Percentiles rank a stretch among this genome's conserved stretches.
phyloP scores from a whole-genome alignment of 768 basidiomycete species.

The Lyophyllum decastes region DNA sequence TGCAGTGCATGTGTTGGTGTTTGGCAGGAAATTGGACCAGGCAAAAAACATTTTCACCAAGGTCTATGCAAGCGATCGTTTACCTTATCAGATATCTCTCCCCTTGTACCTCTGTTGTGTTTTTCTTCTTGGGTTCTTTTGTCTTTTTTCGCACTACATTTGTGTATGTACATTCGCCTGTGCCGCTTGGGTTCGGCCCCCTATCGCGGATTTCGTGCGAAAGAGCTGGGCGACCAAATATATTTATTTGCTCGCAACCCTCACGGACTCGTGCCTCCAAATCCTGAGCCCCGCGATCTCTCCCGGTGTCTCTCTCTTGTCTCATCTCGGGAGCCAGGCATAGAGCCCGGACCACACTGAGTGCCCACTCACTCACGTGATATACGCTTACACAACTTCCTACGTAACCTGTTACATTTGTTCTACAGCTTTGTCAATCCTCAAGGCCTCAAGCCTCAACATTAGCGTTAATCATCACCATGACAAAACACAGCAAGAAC shows the following conservation, averaged over 20 bases:
- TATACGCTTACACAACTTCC: too few species aligned
- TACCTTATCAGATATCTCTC: neutral
- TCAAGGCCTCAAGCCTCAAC: too few species aligned
- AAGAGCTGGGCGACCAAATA: constrained; percentile 10
- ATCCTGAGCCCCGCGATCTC: neutral
- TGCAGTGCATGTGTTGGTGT: too few species aligned
- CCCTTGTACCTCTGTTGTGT: neutral
- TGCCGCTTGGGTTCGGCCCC: constrained; percentile 12
- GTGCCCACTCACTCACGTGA: too few species aligned
- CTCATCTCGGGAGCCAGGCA: neutral
- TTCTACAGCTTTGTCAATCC: too few species aligned
- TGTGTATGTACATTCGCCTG: neutral
- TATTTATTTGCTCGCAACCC: neutral
- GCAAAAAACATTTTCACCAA: neutral
- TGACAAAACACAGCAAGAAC: constrained; percentile 92
- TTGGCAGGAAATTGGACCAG: too few species aligned
- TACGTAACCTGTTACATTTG: too few species aligned
- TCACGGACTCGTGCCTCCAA: neutral
- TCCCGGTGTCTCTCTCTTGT: neutral
- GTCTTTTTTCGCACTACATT: neutral
- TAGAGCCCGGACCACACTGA: too few species aligned
- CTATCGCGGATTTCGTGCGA: constrained; percentile 7
- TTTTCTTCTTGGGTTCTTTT: too few species aligned
- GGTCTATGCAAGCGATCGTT: neutral
- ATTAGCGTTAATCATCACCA: too few species aligned